Evolutionary conservation across 2,329 filamentous ascomycete genomes (phyloP).

Genomic region (Xylaria sp.): DNA sequence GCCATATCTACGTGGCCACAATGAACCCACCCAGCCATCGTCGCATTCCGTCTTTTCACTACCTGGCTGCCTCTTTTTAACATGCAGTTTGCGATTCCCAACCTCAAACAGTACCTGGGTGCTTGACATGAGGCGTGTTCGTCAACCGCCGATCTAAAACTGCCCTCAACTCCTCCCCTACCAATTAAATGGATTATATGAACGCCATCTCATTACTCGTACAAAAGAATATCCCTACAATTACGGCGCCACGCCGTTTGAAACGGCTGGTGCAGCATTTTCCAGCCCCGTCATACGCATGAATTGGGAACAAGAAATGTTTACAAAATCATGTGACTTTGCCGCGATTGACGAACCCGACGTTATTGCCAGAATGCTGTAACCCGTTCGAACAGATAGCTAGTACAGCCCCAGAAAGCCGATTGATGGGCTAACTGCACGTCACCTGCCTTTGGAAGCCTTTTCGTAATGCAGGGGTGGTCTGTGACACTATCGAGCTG

Average conservation of each 20-base stretch:
- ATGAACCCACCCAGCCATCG: neutral
- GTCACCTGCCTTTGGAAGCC: neutral
- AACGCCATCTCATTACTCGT: conserved; percentile 18
- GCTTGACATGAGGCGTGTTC: neutral
- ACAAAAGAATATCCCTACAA: neutral
- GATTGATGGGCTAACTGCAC: neutral
- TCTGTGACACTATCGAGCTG: neutral
- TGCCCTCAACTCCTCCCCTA: neutral
- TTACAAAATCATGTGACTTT: neutral
- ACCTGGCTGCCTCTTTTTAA: neutral
- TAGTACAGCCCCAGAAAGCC: neutral
- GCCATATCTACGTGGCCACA: neutral
- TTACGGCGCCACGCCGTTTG: neutral
- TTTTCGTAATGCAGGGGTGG: neutral
- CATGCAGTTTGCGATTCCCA: neutral
- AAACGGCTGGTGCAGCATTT: neutral
- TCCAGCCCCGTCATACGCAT: neutral
- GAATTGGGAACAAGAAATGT: neutral
- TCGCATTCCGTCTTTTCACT: neutral
- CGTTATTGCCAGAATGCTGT: neutral
- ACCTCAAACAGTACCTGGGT: neutral
- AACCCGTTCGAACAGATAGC: neutral
- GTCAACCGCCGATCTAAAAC: neutral
- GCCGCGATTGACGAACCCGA: neutral
- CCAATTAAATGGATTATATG: neutral